These are phyloP conservation scores for Smittium mucronatum DNA, from an alignment of 371 early-diverging fungal species.

Conservation along the genomic window DNA sequence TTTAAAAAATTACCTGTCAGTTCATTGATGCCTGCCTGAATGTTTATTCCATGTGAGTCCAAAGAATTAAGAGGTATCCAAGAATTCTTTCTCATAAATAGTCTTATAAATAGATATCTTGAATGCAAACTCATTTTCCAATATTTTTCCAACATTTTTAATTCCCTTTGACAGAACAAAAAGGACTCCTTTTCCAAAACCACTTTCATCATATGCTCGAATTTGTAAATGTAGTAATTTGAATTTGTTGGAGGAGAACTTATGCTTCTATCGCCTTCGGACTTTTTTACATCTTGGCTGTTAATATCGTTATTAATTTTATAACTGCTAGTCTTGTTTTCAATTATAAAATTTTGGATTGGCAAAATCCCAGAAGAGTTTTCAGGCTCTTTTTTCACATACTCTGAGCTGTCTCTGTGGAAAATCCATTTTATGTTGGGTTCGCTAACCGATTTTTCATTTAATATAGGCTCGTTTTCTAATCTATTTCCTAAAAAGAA, in stretches of 20 bases:
- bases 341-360: not conserved
- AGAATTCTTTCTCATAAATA: slow-evolving; percentile 46
- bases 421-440: not conserved
- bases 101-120: slow-evolving; percentile 42
- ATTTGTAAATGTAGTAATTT: not conserved
- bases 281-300: not conserved
- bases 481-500: no score
- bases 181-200: slow-evolving; percentile 1
- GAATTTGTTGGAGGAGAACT: not conserved
- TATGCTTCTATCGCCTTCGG: not conserved
- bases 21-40: not conserved
- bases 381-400: not conserved
- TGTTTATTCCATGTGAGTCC: not conserved
- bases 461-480: not conserved
- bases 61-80: slow-evolving; percentile 24
- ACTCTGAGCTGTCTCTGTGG: not conserved
- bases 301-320: not conserved
- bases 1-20: not conserved
- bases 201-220: not conserved
- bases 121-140: slow-evolving; percentile 16
- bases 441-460: not conserved
- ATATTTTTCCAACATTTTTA: slow-evolving; percentile 4
- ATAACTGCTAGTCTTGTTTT: not conserved
- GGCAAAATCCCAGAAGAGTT: not conserved
- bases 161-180: slow-evolving; percentile 8